Evolutionary conservation across 306 rosid genomes (phyloP), one percentile per base, ranked within the genome.

Genomic region (Neltuma alba): DNA sequence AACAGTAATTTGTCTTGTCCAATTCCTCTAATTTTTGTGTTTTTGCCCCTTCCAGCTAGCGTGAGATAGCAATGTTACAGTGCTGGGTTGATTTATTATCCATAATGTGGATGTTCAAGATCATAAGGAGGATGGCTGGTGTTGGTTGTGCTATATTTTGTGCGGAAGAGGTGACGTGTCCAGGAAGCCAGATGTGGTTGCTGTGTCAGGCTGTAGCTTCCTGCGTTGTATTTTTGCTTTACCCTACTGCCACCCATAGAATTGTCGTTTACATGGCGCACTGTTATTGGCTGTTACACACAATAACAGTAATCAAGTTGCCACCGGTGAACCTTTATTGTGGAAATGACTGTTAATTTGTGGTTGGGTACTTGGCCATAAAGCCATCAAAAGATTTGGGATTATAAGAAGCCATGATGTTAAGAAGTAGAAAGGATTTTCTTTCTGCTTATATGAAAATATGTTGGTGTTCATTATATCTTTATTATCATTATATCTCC

Each of bases 201-300:
- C 16, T 40, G 38, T 70, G n/a, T n/a, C n/a, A 2, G 25, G 23
- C 13, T 54, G 14, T 8, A 38, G 72, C 58, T 68, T 81, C 34
- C 25, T 54, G 52, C 70, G 77, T 65, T 55, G 83, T 48, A 33
- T 73, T 73, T 57, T 36, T 61, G 15, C 45, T 55, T 48, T 70
- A 41, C 55, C 37, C 30, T 57, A 7, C 12, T 50, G 70, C 74
- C 45, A 31, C 42, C 74, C 23, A 36, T 23, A 15, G 71, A 45
- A 37, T 80, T 55, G 27, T 67, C 13, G 61, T 73, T 48, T 37
- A 15, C 9, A 16, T 27, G 80, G n/a, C n/a, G 6, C 28, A 66
- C 20, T 34, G 66, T 76, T 76, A 28, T 80, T n/a, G 31, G 75
- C 55, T 23, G 20, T 80, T 50, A 28, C 27, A 42, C 27, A n/a